These are phyloP conservation scores for Camellia lanceoleosa DNA, from an alignment of 148 eudicot genomes.

Conservation along the genomic window DNA sequence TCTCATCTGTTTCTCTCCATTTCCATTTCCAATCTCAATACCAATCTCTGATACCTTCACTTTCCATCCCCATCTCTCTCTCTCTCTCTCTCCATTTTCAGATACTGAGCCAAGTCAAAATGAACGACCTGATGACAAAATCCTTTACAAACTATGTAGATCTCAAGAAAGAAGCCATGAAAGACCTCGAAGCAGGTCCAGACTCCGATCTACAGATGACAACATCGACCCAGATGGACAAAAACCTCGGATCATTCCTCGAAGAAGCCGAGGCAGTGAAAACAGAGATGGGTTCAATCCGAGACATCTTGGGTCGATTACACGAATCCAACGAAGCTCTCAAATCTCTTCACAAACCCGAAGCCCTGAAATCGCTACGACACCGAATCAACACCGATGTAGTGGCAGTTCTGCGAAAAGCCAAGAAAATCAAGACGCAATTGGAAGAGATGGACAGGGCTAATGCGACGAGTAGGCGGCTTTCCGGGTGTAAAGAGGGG, in stretches of 20 bases:
- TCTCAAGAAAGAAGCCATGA: slow-evolving; percentile 70
- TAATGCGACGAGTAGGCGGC: slow-evolving; percentile 52
- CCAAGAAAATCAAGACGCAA: slow-evolving; percentile 52
- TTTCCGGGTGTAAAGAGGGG: slow-evolving; percentile 56
- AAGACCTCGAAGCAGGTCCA: slow-evolving; percentile 47
- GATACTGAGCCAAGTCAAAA: slow-evolving; percentile 24
- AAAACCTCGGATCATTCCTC: slow-evolving; percentile 61
- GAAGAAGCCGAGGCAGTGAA: slow-evolving; percentile 84
- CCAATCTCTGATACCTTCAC: background rate
- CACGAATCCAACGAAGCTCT: slow-evolving; percentile 58
- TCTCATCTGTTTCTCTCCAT: background rate
- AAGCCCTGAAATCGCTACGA: slow-evolving; percentile 55
- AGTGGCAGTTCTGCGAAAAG: slow-evolving; percentile 59
- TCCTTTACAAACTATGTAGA: slow-evolving; percentile 81
- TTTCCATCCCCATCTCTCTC: slow-evolving; percentile 18
- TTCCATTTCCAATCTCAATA: background rate
- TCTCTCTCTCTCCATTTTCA: slow-evolving; percentile 14
- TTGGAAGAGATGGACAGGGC: slow-evolving; percentile 77
- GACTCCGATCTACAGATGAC: slow-evolving; percentile 57
- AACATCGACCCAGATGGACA: slow-evolving; percentile 36
- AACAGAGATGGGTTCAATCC: slow-evolving; percentile 53
- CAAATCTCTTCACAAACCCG: slow-evolving; percentile 71
- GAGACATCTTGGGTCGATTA: slow-evolving; percentile 43
- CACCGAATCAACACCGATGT: slow-evolving; percentile 57
- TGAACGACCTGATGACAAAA: slow-evolving; percentile 94